Base-by-base conservation (phyloP, 257 asterid genomes). In the Solanum arcanum region DNA sequence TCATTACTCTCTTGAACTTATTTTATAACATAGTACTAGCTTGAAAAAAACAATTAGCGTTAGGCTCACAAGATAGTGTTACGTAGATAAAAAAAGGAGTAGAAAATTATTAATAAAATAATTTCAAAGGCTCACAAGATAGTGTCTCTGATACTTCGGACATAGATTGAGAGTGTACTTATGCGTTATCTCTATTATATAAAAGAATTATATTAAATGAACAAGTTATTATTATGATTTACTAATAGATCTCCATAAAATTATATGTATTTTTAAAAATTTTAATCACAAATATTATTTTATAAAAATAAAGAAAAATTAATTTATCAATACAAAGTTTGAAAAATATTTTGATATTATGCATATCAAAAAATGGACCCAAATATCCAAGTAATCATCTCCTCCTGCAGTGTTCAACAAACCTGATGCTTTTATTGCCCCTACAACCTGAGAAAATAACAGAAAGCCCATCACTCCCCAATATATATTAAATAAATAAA, bases 51-150 rank as follows among this genome's bases (percentile, higher is more conserved):
- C 1, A 33, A 33, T 1, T 5, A 33, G 5, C 35, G 5, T 4
- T 33, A 33, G 5, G 0, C 35, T 0, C 35, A 33, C 35, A 33
- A 33, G 35, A 33, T 33, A 33, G 35, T 33, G 5, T 0, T 1
- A 33, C 35, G 5, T 33, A 33, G 5, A 4, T 4, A 33, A 4
- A 33, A 33, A 33, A 33, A 1, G 0, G 5, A n/a, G 35, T 33
- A 33, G 1, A 33, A 33, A 33, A 33, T 3, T 33, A 33, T 33
- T 33, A 33, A 33, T 33, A 33, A 33, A 33, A 33, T 4, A 33
- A 33, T 0, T 33, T 33, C 1, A 33, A 4, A 0, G 1, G 5
- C n/a, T n/a, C n/a, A n/a, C n/a, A n/a, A n/a, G n/a, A n/a, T n/a
- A n/a, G 5, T 33, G 1, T 33, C 5, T 33, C 5, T 4, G 35